Percentiles rank a stretch among this genome's conserved stretches.
Conservation (phyloP, 345 rosid genomes). For the Lumnitzera racemosa region DNA sequence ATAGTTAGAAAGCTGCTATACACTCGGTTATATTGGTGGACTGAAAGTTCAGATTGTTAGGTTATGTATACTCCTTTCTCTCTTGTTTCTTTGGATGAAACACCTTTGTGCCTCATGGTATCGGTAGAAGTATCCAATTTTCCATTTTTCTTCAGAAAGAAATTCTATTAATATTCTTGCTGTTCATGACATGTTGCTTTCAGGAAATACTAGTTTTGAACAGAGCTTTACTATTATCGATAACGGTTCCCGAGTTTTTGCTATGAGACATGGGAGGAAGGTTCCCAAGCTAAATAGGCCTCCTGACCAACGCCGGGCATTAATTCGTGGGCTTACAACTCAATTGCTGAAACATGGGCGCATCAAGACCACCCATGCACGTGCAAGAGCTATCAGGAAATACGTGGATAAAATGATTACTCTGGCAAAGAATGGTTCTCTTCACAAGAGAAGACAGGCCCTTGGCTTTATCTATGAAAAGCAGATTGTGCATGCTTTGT, state of each 20-base stretch:
- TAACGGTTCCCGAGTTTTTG: conserved; percentile 55
- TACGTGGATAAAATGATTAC: conserved; percentile 91
- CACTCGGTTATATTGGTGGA: too few species aligned
- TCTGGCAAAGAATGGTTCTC: conserved; percentile 76
- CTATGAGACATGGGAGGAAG: conserved; percentile 78
- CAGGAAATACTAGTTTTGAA: conserved; percentile 45
- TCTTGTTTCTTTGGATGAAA: too few species aligned
- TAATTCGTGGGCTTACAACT: conserved; percentile 82
- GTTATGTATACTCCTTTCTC: neutral
- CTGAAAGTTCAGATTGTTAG: too few species aligned
- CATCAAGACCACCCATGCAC: conserved; percentile 80
- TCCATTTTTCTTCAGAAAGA: neutral
- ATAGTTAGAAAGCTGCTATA: too few species aligned
- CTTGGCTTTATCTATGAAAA: conserved; percentile 82
- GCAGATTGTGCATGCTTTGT: conserved; percentile 85
- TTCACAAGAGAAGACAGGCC: conserved; percentile 89
- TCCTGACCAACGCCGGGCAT: conserved; percentile 81
- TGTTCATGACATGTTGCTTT: neutral
- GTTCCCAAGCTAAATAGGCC: conserved; percentile 94
- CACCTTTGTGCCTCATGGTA: neutral
- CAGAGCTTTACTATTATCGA: conserved; percentile 33
- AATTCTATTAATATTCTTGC: too few species aligned
- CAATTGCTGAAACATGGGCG: conserved; percentile 88
- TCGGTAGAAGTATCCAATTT: neutral
- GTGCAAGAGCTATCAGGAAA: conserved; percentile 88